phyloP scores from a whole-genome alignment of 2,329 filamentous ascomycete genomes.

The Lasiodiplodia gonubiensis region DNA sequence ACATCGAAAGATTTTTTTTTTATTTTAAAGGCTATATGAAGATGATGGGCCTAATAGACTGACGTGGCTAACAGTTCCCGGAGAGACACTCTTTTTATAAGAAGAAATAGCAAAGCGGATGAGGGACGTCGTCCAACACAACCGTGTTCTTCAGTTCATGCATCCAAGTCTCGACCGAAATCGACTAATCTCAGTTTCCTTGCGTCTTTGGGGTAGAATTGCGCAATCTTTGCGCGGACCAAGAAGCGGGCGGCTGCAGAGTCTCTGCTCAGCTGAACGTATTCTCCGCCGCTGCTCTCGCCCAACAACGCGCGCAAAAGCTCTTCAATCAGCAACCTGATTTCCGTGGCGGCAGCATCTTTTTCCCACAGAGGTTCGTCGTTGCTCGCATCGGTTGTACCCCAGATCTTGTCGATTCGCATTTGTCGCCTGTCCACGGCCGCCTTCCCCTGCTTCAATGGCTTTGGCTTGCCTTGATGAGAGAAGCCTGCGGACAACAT shows the following conservation, averaged over 20 bases:
- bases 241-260: conserved; percentile 61
- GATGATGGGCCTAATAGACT: too few species aligned
- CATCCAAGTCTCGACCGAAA: conserved; percentile 53
- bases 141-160: conserved; percentile 26
- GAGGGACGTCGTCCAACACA: neutral
- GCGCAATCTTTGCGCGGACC: conserved; percentile 61
- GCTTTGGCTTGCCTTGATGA: conserved; percentile 53
- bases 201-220: conserved; percentile 62
- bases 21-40: neutral
- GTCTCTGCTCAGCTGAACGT: conserved; percentile 56
- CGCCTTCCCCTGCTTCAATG: conserved; percentile 44
- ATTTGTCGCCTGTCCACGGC: conserved; percentile 49
- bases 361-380: conserved; percentile 48
- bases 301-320: conserved; percentile 51
- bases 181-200: conserved; percentile 59
- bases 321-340: conserved; percentile 54
- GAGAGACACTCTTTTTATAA: neutral
- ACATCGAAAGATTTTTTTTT: neutral
- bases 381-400: conserved; percentile 31
- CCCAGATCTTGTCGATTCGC: conserved; percentile 59
- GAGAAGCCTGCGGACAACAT: conserved; percentile 61
- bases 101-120: neutral
- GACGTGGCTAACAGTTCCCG: neutral
- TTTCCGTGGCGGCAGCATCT: conserved; percentile 55
- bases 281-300: conserved; percentile 48